phyloP scores from a whole-genome alignment of 2,329 filamentous ascomycete species.

The Sarocladium oryzae region DNA sequence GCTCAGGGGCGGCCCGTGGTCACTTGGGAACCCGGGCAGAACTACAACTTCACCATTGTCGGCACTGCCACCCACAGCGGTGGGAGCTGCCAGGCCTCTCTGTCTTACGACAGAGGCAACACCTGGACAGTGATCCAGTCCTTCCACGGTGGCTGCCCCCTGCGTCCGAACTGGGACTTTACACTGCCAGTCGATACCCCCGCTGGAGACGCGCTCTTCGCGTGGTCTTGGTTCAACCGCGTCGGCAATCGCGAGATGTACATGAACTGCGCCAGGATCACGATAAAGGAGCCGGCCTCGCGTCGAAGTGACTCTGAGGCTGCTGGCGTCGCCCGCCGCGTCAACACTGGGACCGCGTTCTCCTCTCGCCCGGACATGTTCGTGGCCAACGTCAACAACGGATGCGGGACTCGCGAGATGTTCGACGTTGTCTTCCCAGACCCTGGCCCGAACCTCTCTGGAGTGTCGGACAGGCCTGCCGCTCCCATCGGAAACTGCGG shows the following conservation, averaged over 20 bases:
- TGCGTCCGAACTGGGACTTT: slow-evolving; percentile 47
- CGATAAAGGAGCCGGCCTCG: slow-evolving; percentile 17
- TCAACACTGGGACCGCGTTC: neutral
- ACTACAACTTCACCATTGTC: slow-evolving; percentile 51
- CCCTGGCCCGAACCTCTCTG: slow-evolving; percentile 44
- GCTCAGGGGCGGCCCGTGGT: slow-evolving; percentile 43
- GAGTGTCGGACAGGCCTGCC: neutral
- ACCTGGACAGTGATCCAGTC: slow-evolving; percentile 58
- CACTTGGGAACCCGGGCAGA: slow-evolving; percentile 51
- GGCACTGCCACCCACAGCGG: slow-evolving; percentile 56
- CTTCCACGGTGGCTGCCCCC: slow-evolving; percentile 41
- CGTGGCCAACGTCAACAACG: slow-evolving; percentile 53
- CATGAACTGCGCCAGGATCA: slow-evolving; percentile 66
- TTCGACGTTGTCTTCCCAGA: slow-evolving; percentile 53
- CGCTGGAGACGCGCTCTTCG: slow-evolving; percentile 37
- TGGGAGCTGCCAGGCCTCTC: slow-evolving; percentile 63
- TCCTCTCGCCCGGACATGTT: slow-evolving; percentile 48
- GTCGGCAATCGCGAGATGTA: slow-evolving; percentile 71
- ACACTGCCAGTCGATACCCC: slow-evolving; percentile 56
- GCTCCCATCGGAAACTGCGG: neutral
- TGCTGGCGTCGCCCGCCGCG: neutral
- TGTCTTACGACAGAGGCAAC: slow-evolving; percentile 63
- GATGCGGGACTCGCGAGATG: slow-evolving; percentile 47
- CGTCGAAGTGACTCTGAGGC: neutral
- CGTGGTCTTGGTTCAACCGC: slow-evolving; percentile 71